Evolutionary conservation across 139 green algal genomes (phyloP), one percentile per base, ranked within the genome.

Genomic region (Haematococcus sp.): DNA sequence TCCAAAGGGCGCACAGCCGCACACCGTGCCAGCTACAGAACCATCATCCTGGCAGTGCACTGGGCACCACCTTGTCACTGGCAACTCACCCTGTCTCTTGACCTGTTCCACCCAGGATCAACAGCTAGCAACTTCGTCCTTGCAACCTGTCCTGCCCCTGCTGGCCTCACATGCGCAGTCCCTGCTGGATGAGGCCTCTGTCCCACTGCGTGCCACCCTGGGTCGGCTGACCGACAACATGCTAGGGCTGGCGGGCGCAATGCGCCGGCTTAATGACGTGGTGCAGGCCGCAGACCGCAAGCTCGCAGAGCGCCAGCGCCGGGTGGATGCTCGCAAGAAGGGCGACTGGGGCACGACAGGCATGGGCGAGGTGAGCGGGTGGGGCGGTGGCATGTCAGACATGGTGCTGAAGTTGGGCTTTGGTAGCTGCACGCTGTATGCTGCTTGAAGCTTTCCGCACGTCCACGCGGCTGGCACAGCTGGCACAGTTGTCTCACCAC

Each of bases 311-410:
- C 40, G 40, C 40, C 40, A 49, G 40, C 40, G n/a, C 43, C 69
- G 68, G 65, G 54, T 33, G 54, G 54, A 63, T 40, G 60, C 60
- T 15, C 28, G 16, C 60, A 46, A 40, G 4, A 33, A 46, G 9
- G 82, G 85, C 1, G 56, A 76, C 27, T 91, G 86, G 86, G 80
- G 74, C 34, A 87, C 75, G n/a, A 35, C 65, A 33, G 23, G 63
- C 40, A 63, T 70, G 27, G 22, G 58, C 16, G 35, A 44, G 59
- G 40, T 63, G 40, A 7, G 65, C 5, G 40, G 65, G 43, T 60
- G 65, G 2, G n/a, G 7, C 11, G 11, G 11, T 49, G 40, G 7
- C 40, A n/a, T n/a, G n/a, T n/a, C n/a, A n/a, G n/a, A n/a, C n/a
- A n/a, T n/a, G n/a, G n/a, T n/a, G n/a, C n/a, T n/a, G n/a, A n/a